Evolutionary conservation across 257 asterid species (phyloP).

Genomic region (Apocynum venetum): DNA sequence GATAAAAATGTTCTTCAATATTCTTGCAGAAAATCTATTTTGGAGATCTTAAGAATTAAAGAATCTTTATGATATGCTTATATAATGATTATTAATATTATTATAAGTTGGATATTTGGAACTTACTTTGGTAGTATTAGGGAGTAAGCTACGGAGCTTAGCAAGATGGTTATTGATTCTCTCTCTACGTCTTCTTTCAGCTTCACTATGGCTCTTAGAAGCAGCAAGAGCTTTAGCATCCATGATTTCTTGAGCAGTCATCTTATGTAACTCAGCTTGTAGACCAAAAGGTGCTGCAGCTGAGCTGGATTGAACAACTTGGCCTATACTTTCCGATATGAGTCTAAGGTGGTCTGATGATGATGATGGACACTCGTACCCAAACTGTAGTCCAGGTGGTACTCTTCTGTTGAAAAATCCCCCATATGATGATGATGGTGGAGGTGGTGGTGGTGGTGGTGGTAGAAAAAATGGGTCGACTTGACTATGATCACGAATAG

Average conservation of each 20-base stretch:
- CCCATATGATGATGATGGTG: slow-evolving; percentile 46
- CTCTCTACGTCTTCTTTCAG: slow-evolving; percentile 27
- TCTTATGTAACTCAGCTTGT: slow-evolving; percentile 21
- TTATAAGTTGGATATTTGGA: background rate
- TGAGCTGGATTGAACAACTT: slow-evolving; percentile 13
- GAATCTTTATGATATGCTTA: no score
- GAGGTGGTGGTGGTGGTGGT: slow-evolving; percentile 21
- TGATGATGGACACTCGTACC: slow-evolving; percentile 18
- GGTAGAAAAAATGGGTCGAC: slow-evolving; percentile 63
- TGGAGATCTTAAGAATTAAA: background rate
- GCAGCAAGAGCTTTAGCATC: slow-evolving; percentile 29
- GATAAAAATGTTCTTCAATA: slow-evolving; percentile 2
- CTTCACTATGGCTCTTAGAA: slow-evolving; percentile 30
- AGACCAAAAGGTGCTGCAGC: slow-evolving; percentile 15
- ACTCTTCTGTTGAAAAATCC: slow-evolving; percentile 26
- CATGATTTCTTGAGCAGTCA: slow-evolving; percentile 27
- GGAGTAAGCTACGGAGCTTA: slow-evolving; percentile 22
- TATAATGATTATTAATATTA: background rate
- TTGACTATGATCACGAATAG: slow-evolving; percentile 20
- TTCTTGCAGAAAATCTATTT: background rate
- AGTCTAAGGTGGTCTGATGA: slow-evolving; percentile 27
- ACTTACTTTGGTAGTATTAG: slow-evolving; percentile 22
- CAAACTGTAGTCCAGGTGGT: slow-evolving; percentile 16
- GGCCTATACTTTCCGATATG: slow-evolving; percentile 32
- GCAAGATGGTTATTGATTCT: slow-evolving; percentile 28